Conservation (phyloP, 306 rosid genomes). For the Ammopiptanthus mongolicus region DNA sequence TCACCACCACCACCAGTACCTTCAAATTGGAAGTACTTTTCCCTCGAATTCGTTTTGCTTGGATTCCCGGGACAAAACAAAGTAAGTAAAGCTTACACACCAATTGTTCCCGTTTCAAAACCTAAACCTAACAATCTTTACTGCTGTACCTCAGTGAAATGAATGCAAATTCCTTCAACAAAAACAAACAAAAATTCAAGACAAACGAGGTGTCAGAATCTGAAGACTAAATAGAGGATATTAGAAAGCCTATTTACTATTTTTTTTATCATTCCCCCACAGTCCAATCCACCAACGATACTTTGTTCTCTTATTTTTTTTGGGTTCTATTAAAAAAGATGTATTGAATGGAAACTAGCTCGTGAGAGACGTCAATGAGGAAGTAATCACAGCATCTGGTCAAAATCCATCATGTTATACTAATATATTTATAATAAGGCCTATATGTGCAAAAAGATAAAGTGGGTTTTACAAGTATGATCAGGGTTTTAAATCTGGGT, state of each 20-base stretch:
- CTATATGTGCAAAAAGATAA: constrained; percentile 27
- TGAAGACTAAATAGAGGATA: constrained; percentile 27
- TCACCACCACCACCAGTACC: constrained; percentile 8
- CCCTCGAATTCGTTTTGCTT: constrained; percentile 1
- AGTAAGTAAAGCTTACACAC: constrained; percentile 18
- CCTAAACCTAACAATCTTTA: constrained; percentile 24
- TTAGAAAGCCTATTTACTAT: constrained; percentile 21
- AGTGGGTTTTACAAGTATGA: constrained; percentile 31
- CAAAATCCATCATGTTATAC: constrained; percentile 5
- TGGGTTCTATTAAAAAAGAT: neutral
- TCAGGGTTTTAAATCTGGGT: too few relatives aligned
- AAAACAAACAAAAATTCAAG: constrained; percentile 51
- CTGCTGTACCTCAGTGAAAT: constrained; percentile 40
- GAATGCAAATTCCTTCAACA: constrained; percentile 60
- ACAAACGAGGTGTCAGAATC: constrained; percentile 52
- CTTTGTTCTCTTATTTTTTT: neutral
- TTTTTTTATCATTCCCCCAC: constrained; percentile 6
- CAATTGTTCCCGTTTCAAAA: constrained; percentile 20
- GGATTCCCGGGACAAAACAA: constrained; percentile 17
- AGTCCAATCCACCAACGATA: constrained; percentile 11
- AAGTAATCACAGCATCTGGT: constrained; percentile 25
- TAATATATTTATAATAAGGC: constrained; percentile 19
- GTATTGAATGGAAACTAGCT: neutral
- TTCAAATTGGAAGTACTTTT: neutral
- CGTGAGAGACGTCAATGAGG: neutral